Conservation (phyloP, 331 rosid genomes). For the Rosa hybrid region DNA sequence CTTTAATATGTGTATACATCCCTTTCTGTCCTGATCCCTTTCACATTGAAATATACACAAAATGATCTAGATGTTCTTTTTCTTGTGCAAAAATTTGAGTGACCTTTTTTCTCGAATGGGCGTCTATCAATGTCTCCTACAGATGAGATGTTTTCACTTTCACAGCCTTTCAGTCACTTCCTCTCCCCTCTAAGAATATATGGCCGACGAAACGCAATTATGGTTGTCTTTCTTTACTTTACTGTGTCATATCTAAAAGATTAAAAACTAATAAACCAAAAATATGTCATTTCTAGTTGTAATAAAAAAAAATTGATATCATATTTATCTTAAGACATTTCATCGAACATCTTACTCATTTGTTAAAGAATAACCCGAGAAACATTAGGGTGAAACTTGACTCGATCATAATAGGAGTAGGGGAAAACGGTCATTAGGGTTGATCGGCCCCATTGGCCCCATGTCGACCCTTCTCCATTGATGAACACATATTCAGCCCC, state of each 20-base stretch:
- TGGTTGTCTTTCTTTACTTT: conserved; percentile 14
- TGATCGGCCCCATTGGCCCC: background rate
- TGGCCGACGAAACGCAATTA: conserved; percentile 29
- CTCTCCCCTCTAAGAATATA: conserved; percentile 7
- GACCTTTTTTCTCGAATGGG: conserved; percentile 60
- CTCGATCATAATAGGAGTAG: background rate
- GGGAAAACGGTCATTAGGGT: background rate
- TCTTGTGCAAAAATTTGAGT: conserved; percentile 26
- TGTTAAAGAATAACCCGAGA: background rate
- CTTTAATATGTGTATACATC: background rate
- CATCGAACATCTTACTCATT: background rate
- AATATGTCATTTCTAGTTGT: background rate
- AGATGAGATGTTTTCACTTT: conserved; percentile 54
- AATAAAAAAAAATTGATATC: background rate
- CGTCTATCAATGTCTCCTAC: conserved; percentile 55
- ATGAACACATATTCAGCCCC: background rate
- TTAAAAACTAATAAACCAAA: background rate
- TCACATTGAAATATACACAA: conserved; percentile 10
- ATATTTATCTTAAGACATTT: background rate
- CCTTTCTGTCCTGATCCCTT: conserved; percentile 15
- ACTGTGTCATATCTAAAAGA: background rate
- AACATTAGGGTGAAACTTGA: background rate
- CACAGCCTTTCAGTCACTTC: conserved; percentile 42
- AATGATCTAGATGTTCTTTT: background rate
- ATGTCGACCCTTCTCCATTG: background rate